Conservation (phyloP, 345 rosid genomes). For the Aurinia saxatilis region DNA sequence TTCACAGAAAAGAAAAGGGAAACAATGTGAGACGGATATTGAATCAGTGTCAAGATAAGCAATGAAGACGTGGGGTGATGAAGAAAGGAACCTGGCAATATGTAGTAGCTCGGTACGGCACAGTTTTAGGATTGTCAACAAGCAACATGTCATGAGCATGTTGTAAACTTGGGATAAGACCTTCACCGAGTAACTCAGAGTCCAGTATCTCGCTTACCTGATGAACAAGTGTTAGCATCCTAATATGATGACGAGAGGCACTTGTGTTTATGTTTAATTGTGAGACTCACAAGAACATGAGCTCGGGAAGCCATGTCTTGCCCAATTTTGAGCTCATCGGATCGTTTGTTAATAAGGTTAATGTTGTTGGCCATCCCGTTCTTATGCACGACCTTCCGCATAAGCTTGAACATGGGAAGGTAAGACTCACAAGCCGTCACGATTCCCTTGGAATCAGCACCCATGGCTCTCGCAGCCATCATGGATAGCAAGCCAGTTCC, state of each 20-base stretch:
- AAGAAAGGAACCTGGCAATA: slow-evolving; percentile 68
- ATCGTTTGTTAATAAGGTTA: slow-evolving; percentile 62
- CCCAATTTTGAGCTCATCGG: slow-evolving; percentile 65
- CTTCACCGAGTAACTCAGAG: slow-evolving; percentile 93
- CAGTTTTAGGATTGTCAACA: slow-evolving; percentile 67
- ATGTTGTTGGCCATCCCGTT: slow-evolving; percentile 59
- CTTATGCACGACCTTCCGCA: slow-evolving; percentile 67
- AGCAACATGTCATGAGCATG: slow-evolving; percentile 81
- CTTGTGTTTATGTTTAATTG: not conserved
- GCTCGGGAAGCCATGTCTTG: slow-evolving; percentile 66
- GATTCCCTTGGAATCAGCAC: slow-evolving; percentile 23
- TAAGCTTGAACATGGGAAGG: slow-evolving; percentile 89
- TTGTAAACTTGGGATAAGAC: slow-evolving; percentile 83
- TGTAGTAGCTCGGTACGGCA: slow-evolving; percentile 71
- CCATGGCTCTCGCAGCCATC: slow-evolving; percentile 77
- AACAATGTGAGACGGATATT: too few species aligned
- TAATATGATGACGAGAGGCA: not conserved
- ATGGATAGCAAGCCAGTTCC: slow-evolving; percentile 93
- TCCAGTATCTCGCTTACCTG: slow-evolving; percentile 96
- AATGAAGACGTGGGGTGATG: too few species aligned
- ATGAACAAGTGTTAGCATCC: not conserved
- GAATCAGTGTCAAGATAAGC: too few species aligned
- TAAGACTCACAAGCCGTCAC: slow-evolving; percentile 93
- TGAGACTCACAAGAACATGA: slow-evolving; percentile 66
- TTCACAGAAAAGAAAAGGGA: not conserved